Base-by-base conservation (phyloP, 345 rosid species). In the Psidium friedrichsthalianum region DNA sequence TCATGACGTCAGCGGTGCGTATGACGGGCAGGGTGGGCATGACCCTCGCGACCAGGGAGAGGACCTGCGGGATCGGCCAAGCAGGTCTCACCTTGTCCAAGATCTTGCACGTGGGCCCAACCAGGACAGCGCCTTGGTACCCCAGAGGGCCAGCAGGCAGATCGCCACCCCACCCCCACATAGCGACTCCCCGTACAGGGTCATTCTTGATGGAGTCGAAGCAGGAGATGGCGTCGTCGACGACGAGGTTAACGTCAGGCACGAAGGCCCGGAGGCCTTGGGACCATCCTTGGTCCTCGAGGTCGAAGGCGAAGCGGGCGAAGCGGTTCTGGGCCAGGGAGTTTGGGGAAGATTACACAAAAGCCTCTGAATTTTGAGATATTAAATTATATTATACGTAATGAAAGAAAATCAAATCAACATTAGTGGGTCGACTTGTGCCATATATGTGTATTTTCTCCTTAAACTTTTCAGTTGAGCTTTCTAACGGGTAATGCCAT, bases 111-210 rank as follows among this genome's bases (percentile, higher is more conserved):
- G 95, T 96, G 55, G 98, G 96, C 9, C 97, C 95, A 2, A 95
- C 98, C 69, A 94, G 86, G 51, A 95, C 82, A 0, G 98, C 96
- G 8, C 99, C 98, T 16, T 54, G 56, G 56, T 94, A 95, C 83
- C 91, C 94, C 27, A 36, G 59, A 5, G 89, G 93, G 82, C 91
- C 84, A 94, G 51, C 20, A 95, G 91, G 86, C 90, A 91, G 83
- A 93, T 90, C 4, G 96, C 98, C n/a, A n/a, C n/a, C n/a, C n/a
- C n/a, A 8, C 93, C 98, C 25, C 98, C 96, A n/a, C 98, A 94
- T 92, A 6, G 98, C n/a, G n/a, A 95, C 86, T 96, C 98, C 3
- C 96, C 96, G 24, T 88, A 93, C 11, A 94, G 89, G 84, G 95
- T 91, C 27, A 3, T 51, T 89, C 87, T 90, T 94, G 85, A 94